Conservation (phyloP, 768 basidiomycete species). For the Exidia glandulosa region DNA sequence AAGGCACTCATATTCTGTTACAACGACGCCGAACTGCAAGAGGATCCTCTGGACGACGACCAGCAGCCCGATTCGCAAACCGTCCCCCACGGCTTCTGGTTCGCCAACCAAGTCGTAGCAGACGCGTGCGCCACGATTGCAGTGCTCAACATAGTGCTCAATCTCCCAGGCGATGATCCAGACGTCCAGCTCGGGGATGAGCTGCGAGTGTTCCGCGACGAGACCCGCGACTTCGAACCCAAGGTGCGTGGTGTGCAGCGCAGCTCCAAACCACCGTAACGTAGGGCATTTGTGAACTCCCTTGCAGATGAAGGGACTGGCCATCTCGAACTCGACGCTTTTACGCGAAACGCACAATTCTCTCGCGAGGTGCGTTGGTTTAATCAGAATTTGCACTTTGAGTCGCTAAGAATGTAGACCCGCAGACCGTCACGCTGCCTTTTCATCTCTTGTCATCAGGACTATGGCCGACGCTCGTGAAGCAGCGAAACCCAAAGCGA, state of each 20-base stretch:
- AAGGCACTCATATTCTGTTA: conserved; percentile 56
- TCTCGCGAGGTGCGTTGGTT: conserved; percentile 42
- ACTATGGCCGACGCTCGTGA: conserved; percentile 15
- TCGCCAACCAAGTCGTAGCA: conserved; percentile 55
- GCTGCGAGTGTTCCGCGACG: conserved; percentile 32
- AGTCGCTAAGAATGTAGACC: conserved; percentile 26
- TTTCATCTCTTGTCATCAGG: conserved; percentile 34
- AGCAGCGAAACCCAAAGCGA: conserved; percentile 25
- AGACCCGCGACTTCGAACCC: conserved; percentile 46
- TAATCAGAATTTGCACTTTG: no score
- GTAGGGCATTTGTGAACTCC: neutral
- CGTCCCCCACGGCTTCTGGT: conserved; percentile 49
- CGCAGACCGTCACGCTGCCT: conserved; percentile 43
- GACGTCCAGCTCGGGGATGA: conserved; percentile 26
- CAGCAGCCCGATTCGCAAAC: conserved; percentile 34
- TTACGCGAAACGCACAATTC: conserved; percentile 49
- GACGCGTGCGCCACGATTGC: conserved; percentile 58
- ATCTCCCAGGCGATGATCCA: conserved; percentile 36
- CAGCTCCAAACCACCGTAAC: neutral
- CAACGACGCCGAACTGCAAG: neutral
- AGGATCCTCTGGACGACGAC: conserved; percentile 26
- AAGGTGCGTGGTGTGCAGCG: conserved; percentile 29
- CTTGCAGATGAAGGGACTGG: conserved; percentile 51
- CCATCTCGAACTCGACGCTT: conserved; percentile 43
- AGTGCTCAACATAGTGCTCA: conserved; percentile 47